Evolutionary conservation across 164 flowering plant genomes (phyloP).

Genomic region (Chloranthus sessilifolius): DNA sequence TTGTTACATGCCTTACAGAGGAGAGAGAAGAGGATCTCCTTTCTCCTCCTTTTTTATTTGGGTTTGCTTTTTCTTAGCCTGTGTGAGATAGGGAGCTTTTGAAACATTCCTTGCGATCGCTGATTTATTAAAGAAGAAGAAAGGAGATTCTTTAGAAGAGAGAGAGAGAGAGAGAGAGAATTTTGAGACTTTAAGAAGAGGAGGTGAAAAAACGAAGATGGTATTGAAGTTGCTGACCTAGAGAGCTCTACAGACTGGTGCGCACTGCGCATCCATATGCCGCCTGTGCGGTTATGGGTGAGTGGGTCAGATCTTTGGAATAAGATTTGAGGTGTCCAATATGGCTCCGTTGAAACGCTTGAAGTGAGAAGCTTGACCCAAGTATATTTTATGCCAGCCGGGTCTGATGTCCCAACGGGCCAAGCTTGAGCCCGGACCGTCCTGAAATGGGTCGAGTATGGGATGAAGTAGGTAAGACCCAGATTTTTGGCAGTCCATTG

Average conservation of each 20-base stretch:
- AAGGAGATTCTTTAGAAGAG: constrained; percentile 1
- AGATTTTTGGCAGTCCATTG: too few relatives aligned
- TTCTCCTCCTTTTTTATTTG: neutral
- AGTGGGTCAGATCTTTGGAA: too few relatives aligned
- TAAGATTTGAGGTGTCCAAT: too few relatives aligned
- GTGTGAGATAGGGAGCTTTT: constrained; percentile 10
- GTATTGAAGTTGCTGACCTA: neutral
- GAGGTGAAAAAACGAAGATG: neutral
- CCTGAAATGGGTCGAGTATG: too few relatives aligned
- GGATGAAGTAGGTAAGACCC: too few relatives aligned
- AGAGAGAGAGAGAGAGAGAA: neutral
- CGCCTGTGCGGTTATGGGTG: too few relatives aligned
- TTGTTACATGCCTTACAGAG: neutral
- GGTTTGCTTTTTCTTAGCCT: constrained; percentile 11
- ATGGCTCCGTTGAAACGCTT: too few relatives aligned
- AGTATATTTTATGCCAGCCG: too few relatives aligned
- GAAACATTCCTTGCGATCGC: constrained; percentile 20
- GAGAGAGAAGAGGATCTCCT: constrained; percentile 4
- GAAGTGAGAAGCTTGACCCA: too few relatives aligned
- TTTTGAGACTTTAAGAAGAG: too few relatives aligned
- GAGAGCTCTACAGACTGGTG: neutral
- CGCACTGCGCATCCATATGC: constrained; percentile 3
- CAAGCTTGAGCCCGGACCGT: too few relatives aligned
- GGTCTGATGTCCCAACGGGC: too few relatives aligned
- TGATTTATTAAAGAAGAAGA: constrained; percentile 7